phyloP scores from a whole-genome alignment of 371 early-diverging fungal species.

The Mortierella sp. region DNA sequence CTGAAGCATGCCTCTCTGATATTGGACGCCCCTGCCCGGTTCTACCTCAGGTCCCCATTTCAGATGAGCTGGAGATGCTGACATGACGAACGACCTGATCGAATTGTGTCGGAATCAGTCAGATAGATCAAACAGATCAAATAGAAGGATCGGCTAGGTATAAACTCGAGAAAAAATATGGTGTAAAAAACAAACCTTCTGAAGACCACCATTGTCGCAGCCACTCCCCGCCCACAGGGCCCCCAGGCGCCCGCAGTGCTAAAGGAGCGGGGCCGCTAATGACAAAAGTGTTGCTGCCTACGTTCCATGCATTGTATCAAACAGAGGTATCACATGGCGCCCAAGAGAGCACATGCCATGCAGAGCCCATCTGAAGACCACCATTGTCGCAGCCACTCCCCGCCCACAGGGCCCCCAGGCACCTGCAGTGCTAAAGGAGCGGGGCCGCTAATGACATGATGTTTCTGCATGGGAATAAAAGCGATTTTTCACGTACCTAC shows the following conservation, averaged over 20 bases:
- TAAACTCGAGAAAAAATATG: conserved; percentile 35
- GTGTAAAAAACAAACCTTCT: conserved; percentile 22
- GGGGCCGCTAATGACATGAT: conserved; percentile 19
- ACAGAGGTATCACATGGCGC: conserved; percentile 26
- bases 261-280: conserved; percentile 22
- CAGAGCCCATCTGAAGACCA: conserved; percentile 21
- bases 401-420: conserved; percentile 14
- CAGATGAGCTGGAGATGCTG: conserved; percentile 1
- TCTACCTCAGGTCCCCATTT: conserved; percentile 13
- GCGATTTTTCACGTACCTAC: no score
- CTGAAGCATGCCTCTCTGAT: no score
- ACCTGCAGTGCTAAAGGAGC: conserved; percentile 18
- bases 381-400: conserved; percentile 29
- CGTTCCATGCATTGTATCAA: conserved; percentile 11
- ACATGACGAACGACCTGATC: conserved; percentile 8
- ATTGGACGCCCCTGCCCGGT: no score
- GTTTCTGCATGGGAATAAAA: conserved; percentile 8
- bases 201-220: conserved; percentile 27
- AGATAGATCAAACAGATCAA: no score
- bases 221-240: conserved; percentile 23
- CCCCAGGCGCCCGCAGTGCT: conserved; percentile 10
- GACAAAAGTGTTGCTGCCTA: conserved; percentile 25
- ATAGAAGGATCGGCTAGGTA: conserved; percentile 18
- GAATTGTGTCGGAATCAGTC: no score
- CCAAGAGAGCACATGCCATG: conserved; percentile 41